Evolutionary conservation across 2,329 filamentous ascomycete genomes (phyloP).

Genomic region (Phialophora tarda): DNA sequence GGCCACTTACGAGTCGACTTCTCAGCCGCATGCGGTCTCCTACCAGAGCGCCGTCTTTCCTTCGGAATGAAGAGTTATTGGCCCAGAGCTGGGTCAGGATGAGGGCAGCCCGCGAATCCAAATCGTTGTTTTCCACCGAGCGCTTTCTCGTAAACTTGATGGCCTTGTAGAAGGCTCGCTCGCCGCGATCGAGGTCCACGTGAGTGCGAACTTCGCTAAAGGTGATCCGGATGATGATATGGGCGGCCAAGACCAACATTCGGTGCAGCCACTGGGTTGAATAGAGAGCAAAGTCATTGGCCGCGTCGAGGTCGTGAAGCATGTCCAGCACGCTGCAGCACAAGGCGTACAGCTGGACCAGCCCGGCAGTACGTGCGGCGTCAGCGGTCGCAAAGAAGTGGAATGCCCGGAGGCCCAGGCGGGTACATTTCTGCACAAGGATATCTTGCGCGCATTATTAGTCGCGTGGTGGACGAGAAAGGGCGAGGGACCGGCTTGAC

Average conservation of each 20-base stretch:
- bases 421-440: conserved; percentile 20
- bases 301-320: conserved; percentile 15
- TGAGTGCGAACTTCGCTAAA: conserved; percentile 8
- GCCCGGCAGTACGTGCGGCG: conserved; percentile 3
- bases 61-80: conserved; percentile 12
- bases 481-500: neutral
- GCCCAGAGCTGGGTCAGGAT: conserved; percentile 27
- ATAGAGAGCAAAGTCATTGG: conserved; percentile 9
- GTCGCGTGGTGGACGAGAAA: neutral
- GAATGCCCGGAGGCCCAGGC: conserved; percentile 19
- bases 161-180: conserved; percentile 18
- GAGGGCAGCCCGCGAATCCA: conserved; percentile 8
- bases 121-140: conserved; percentile 16
- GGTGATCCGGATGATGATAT: conserved; percentile 13
- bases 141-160: conserved; percentile 15
- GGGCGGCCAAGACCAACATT: conserved; percentile 12
- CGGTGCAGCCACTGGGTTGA: conserved; percentile 9
- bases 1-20: conserved; percentile 21
- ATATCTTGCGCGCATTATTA: conserved; percentile 12
- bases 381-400: conserved; percentile 23
- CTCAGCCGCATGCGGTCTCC: conserved; percentile 3
- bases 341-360: conserved; percentile 15
- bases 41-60: conserved; percentile 10
- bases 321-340: conserved; percentile 21
- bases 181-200: conserved; percentile 15